Evolutionary conservation across 345 rosid genomes (phyloP).

Genomic region (Populus alba): DNA sequence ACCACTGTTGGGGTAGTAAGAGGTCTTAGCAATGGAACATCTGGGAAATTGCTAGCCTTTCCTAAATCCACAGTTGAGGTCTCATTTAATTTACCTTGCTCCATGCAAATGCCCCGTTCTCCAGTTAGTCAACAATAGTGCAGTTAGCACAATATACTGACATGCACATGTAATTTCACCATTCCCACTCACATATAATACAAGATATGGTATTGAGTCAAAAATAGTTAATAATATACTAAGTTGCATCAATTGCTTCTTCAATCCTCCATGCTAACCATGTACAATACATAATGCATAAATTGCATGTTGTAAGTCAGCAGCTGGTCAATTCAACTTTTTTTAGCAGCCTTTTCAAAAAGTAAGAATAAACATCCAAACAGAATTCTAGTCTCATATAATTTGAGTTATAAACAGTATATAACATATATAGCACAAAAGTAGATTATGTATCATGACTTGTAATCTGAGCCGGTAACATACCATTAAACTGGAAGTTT

Average conservation of each 20-base stretch:
- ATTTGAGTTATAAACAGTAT: not conserved
- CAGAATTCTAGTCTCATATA: not conserved
- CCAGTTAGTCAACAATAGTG: slow-evolving; percentile 9
- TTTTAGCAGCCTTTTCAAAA: not conserved
- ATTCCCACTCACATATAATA: not conserved
- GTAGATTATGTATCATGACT: too few relatives aligned
- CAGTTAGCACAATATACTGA: not conserved
- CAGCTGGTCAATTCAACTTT: not conserved
- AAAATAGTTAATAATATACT: not conserved
- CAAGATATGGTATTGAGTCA: not conserved
- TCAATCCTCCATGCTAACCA: not conserved
- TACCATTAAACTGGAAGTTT: slow-evolving; percentile 31
- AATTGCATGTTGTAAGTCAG: not conserved
- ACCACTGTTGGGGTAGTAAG: slow-evolving; percentile 51
- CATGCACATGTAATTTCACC: not conserved
- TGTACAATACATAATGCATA: not conserved
- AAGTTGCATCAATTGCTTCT: not conserved
- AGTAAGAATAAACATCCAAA: not conserved
- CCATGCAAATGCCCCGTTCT: slow-evolving; percentile 21
- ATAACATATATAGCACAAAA: not conserved
- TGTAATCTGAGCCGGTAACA: slow-evolving; percentile 17
- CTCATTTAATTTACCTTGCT: slow-evolving; percentile 35
- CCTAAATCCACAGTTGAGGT: slow-evolving; percentile 14
- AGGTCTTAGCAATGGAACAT: slow-evolving; percentile 32
- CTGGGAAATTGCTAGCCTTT: slow-evolving; percentile 17